Conservation (phyloP, 2,329 filamentous ascomycete genomes). For the Phaeosphaeria sp. region DNA sequence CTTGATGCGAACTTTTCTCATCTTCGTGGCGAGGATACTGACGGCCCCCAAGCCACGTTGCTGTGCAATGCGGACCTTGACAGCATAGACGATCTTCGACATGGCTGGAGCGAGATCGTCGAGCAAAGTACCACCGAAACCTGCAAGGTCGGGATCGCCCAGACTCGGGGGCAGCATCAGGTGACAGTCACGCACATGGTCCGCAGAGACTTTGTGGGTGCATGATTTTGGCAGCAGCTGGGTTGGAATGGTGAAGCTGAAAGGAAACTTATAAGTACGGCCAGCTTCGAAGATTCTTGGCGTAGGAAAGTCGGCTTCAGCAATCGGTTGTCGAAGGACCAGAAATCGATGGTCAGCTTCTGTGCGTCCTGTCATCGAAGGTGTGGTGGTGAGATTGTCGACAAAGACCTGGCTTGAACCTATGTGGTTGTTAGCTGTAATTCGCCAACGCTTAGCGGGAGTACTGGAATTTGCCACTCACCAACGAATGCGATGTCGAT, state of each 20-base stretch:
- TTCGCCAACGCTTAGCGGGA: not conserved
- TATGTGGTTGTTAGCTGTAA: constrained; percentile 34
- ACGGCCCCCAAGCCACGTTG: constrained; percentile 47
- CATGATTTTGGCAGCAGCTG: constrained; percentile 66
- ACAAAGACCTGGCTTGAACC: constrained; percentile 60
- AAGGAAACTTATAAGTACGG: constrained; percentile 64
- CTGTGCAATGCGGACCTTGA: constrained; percentile 58
- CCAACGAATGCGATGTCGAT: constrained; percentile 66
- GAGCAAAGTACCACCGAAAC: constrained; percentile 57
- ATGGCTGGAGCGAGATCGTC: constrained; percentile 70
- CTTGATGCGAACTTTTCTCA: constrained; percentile 65
- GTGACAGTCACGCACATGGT: constrained; percentile 62
- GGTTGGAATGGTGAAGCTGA: constrained; percentile 68
- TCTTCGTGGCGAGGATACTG: constrained; percentile 57
- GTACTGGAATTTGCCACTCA: constrained; percentile 34
- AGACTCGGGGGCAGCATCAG: constrained; percentile 66
- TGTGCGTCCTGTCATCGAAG: constrained; percentile 60
- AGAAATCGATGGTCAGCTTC: constrained; percentile 67
- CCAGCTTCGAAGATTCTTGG: constrained; percentile 62
- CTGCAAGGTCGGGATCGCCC: constrained; percentile 63
- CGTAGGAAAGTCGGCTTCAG: constrained; percentile 59
- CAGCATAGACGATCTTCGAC: constrained; percentile 64
- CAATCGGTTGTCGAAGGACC: constrained; percentile 66
- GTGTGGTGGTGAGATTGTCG: constrained; percentile 60
- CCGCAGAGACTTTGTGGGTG: constrained; percentile 58